These are phyloP conservation scores for Verticillium alfalfae DNA, from an alignment of 2,329 filamentous ascomycete genomes.

Conservation along the genomic window DNA sequence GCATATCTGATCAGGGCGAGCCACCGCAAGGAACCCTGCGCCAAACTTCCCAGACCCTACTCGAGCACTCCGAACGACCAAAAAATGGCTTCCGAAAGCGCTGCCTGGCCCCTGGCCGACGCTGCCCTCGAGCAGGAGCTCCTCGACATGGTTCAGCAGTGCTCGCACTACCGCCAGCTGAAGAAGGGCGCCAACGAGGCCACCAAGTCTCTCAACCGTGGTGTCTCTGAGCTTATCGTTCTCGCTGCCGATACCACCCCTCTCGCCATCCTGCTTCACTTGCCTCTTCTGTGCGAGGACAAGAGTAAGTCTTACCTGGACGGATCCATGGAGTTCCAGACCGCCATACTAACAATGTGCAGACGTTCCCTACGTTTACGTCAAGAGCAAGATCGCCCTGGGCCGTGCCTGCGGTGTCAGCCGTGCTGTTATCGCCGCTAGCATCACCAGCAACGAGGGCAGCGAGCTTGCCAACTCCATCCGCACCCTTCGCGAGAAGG, in stretches of 20 bases:
- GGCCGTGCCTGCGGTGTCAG: slow-evolving; percentile 87
- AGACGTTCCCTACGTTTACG: slow-evolving; percentile 59
- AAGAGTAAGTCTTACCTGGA: slow-evolving; percentile 42
- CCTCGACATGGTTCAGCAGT: slow-evolving; percentile 73
- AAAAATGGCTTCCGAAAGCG: slow-evolving; percentile 2
- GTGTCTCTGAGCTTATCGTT: slow-evolving; percentile 83
- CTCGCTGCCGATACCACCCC: slow-evolving; percentile 85
- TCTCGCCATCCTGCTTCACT: slow-evolving; percentile 80
- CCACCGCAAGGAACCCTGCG: slow-evolving; percentile 57
- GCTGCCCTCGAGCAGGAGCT: slow-evolving; percentile 73
- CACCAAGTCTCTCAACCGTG: slow-evolving; percentile 87
- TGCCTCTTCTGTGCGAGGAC: slow-evolving; percentile 84
- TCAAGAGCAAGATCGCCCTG: slow-evolving; percentile 69
- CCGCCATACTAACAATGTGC: slow-evolving; percentile 21
- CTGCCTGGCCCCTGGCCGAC: slow-evolving; percentile 67
- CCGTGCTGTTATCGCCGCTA: slow-evolving; percentile 78
- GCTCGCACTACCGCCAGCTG: slow-evolving; percentile 65
- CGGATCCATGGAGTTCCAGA: slow-evolving; percentile 4
- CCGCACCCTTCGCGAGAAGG: slow-evolving; percentile 84
- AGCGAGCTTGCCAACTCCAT: slow-evolving; percentile 86
- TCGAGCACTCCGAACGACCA: background rate
- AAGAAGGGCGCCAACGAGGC: slow-evolving; percentile 87
- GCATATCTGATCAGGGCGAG: slow-evolving; percentile 42
- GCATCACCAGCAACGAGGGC: slow-evolving; percentile 88
- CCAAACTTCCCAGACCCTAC: background rate